These are phyloP conservation scores for Inga oerstediana DNA, from an alignment of 306 rosid genomes.

Conservation along the genomic window DNA sequence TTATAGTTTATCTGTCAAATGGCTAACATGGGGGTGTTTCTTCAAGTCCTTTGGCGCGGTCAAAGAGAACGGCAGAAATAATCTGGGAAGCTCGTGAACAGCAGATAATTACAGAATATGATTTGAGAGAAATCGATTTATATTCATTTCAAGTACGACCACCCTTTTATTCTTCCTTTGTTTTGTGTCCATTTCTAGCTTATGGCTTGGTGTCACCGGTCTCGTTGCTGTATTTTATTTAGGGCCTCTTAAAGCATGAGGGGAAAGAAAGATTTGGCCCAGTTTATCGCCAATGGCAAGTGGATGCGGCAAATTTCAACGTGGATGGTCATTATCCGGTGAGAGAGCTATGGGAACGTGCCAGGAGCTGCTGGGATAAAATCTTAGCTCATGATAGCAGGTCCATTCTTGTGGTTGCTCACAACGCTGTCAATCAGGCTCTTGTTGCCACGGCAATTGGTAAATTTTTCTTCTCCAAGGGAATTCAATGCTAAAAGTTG, in stretches of 20 bases:
- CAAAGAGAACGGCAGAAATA: conserved; percentile 89
- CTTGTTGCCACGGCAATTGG: conserved; percentile 93
- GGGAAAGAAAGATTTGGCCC: conserved; percentile 80
- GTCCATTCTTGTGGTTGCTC: conserved; percentile 95
- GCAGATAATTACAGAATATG: conserved; percentile 58
- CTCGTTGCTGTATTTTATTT: conserved; percentile 29
- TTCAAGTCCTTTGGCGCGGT: conserved; percentile 74
- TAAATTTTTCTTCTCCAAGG: conserved; percentile 45
- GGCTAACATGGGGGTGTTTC: conserved; percentile 9
- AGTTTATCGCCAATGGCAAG: conserved; percentile 83
- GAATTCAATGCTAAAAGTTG: conserved; percentile 17
- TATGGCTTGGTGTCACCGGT: conserved; percentile 26
- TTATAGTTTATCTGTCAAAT: background rate
- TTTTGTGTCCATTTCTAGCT: background rate
- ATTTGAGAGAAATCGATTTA: conserved; percentile 85
- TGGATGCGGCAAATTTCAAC: conserved; percentile 74
- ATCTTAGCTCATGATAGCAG: conserved; percentile 75
- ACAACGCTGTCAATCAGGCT: conserved; percentile 99
- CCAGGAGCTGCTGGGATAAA: conserved; percentile 79
- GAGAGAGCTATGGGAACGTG: conserved; percentile 90
- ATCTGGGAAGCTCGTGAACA: conserved; percentile 75
- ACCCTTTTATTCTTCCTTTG: background rate
- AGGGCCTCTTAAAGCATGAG: conserved; percentile 91
- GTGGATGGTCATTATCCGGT: conserved; percentile 95
- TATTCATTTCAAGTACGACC: conserved; percentile 86